Conservation (phyloP, 768 basidiomycete species). For the Serendipita indica region DNA sequence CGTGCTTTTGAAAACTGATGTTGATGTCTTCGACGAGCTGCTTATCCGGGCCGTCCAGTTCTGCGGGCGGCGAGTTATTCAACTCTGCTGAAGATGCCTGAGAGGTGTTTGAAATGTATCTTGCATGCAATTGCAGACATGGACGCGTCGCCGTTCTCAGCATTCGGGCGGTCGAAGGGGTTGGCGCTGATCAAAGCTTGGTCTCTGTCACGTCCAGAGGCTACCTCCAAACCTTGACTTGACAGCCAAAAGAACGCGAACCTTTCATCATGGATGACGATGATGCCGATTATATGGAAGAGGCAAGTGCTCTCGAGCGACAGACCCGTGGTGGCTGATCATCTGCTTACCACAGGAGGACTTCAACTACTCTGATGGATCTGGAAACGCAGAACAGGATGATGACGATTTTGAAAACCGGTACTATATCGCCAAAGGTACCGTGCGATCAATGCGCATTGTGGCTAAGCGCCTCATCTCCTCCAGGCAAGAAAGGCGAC, state of each 20-base stretch:
- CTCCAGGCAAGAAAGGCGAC: slow-evolving; percentile 80
- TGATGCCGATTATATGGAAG: slow-evolving; percentile 90
- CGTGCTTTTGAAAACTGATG: not conserved
- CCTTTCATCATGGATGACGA: slow-evolving; percentile 64
- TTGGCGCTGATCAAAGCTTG: too few relatives aligned
- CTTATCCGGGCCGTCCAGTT: not conserved
- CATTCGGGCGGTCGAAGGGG: not conserved
- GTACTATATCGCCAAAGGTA: slow-evolving; percentile 96
- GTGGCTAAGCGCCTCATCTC: not conserved
- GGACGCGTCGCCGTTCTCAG: not conserved
- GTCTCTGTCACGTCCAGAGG: too few relatives aligned
- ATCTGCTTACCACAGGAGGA: slow-evolving; percentile 22
- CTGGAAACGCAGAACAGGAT: slow-evolving; percentile 50
- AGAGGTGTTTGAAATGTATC: not conserved
- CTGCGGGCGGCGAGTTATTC: not conserved
- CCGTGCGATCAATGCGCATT: slow-evolving; percentile 18
- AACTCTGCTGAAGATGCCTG: not conserved
- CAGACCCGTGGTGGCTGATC: slow-evolving; percentile 1
- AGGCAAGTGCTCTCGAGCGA: slow-evolving; percentile 65
- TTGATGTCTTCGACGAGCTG: slow-evolving; percentile 1
- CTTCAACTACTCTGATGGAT: slow-evolving; percentile 83
- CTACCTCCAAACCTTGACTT: not conserved
- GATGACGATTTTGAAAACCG: slow-evolving; percentile 91
- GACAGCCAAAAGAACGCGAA: not conserved
- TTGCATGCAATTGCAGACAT: not conserved